These are phyloP conservation scores for Alternaria conjuncta DNA, from an alignment of 2,329 filamentous ascomycete genomes.

Conservation along the genomic window DNA sequence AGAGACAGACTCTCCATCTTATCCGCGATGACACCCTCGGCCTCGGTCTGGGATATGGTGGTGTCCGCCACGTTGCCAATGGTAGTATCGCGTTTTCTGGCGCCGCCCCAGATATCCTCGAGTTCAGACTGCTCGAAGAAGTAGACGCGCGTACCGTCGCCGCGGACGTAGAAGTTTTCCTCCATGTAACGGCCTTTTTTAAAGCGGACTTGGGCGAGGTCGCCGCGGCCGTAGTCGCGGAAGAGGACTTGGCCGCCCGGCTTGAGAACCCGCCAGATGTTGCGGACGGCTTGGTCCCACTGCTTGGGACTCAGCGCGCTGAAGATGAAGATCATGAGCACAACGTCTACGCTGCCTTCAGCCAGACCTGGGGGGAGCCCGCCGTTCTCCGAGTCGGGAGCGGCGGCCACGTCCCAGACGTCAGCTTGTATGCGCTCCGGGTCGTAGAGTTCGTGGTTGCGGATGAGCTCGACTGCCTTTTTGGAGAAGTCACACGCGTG, in stretches of 20 bases:
- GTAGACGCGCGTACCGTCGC: slow-evolving; percentile 95
- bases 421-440: slow-evolving; percentile 78
- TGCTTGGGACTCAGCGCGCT: slow-evolving; percentile 85
- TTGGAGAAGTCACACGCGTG: slow-evolving; percentile 97
- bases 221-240: slow-evolving; percentile 93
- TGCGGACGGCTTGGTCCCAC: slow-evolving; percentile 82
- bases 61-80: slow-evolving; percentile 6
- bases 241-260: slow-evolving; percentile 94
- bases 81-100: slow-evolving; percentile 1
- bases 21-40: not conserved
- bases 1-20: slow-evolving; percentile 10
- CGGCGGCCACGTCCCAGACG: slow-evolving; percentile 84
- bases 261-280: slow-evolving; percentile 83
- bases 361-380: slow-evolving; percentile 76
- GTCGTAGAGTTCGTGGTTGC: slow-evolving; percentile 77
- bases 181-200: slow-evolving; percentile 93
- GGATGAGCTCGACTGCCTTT: slow-evolving; percentile 92
- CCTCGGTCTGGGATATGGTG: not conserved
- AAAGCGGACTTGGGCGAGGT: slow-evolving; percentile 95
- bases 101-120: slow-evolving; percentile 74
- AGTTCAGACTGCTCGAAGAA: slow-evolving; percentile 93
- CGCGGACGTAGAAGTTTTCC: slow-evolving; percentile 96
- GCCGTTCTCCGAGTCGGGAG: slow-evolving; percentile 54
- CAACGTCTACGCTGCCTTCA: slow-evolving; percentile 85
- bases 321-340: slow-evolving; percentile 97